phyloP scores from a whole-genome alignment of 2,329 filamentous ascomycete genomes.

The Diplodia intermedia region DNA sequence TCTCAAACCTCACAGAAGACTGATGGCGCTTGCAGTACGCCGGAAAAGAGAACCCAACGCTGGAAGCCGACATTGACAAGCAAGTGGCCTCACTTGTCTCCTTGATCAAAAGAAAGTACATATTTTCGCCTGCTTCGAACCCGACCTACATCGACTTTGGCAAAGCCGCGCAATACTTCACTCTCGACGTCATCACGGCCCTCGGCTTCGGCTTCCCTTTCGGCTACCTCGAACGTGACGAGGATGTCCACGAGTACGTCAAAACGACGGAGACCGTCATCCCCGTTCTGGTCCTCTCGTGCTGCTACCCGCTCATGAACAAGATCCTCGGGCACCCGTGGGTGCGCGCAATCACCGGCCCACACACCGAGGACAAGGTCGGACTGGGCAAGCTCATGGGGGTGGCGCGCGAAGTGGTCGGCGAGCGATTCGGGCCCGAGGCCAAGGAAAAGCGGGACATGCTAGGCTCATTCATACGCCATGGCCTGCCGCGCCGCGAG shows the following conservation, averaged over 20 bases:
- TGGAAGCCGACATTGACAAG: slow-evolving; percentile 4
- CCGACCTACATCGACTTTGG: slow-evolving; percentile 40
- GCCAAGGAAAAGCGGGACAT: slow-evolving; percentile 57
- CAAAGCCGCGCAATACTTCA: slow-evolving; percentile 50
- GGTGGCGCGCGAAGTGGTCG: slow-evolving; percentile 55
- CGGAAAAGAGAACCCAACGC: neutral
- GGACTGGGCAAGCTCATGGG: slow-evolving; percentile 36
- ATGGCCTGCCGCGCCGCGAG: slow-evolving; percentile 49
- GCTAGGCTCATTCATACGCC: slow-evolving; percentile 60
- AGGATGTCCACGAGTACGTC: slow-evolving; percentile 55
- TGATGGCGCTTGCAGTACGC: no score
- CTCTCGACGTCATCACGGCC: slow-evolving; percentile 51
- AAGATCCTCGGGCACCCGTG: slow-evolving; percentile 47
- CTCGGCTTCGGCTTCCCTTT: slow-evolving; percentile 55
- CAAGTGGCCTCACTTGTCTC: slow-evolving; percentile 1
- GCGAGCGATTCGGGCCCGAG: slow-evolving; percentile 55
- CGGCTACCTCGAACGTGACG: slow-evolving; percentile 57
- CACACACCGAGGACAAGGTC: slow-evolving; percentile 28
- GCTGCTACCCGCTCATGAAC: slow-evolving; percentile 55
- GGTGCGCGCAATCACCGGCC: slow-evolving; percentile 50
- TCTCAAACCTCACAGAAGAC: slow-evolving; percentile 12
- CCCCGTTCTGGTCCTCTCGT: slow-evolving; percentile 37
- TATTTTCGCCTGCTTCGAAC: slow-evolving; percentile 36
- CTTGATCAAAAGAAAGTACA: slow-evolving; percentile 5
- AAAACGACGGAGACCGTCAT: slow-evolving; percentile 36